Percentiles rank a stretch among this genome's conserved stretches.
Conservation (phyloP, 371 early-diverging fungal species). For the Rhizopus delemar region DNA sequence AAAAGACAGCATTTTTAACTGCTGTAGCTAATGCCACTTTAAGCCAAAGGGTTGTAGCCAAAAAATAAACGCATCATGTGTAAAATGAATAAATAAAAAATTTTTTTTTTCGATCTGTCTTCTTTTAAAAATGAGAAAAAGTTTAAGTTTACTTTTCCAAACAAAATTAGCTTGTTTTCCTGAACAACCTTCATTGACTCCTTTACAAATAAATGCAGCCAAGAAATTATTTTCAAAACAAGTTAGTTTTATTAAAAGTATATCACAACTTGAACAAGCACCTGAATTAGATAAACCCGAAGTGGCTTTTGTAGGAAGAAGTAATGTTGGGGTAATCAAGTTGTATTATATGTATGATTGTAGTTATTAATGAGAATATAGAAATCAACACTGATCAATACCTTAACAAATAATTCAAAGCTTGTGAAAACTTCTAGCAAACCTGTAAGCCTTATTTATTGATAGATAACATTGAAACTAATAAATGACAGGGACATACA, state of each 20-base stretch:
- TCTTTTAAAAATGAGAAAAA: constrained; percentile 3
- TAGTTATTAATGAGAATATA: constrained; percentile 7
- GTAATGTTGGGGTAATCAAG: constrained; percentile 67
- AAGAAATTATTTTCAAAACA: constrained; percentile 40
- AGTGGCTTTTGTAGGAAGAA: constrained; percentile 73
- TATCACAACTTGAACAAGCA: constrained; percentile 33
- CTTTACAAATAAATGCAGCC: constrained; percentile 26
- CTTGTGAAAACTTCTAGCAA: constrained; percentile 75
- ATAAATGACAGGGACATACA: constrained; percentile 63
- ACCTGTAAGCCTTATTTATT: constrained; percentile 52
- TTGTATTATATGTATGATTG: not conserved
- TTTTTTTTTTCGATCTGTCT: not conserved
- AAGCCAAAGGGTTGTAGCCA: not conserved
- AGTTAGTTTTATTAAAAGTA: constrained; percentile 45
- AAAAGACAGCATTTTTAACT: constrained; percentile 40
- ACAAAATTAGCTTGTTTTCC: constrained; percentile 21
- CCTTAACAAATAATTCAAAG: constrained; percentile 55
- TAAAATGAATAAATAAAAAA: not conserved
- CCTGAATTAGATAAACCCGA: constrained; percentile 35
- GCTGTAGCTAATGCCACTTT: constrained; percentile 36
- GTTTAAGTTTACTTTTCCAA: not conserved
- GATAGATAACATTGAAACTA: not conserved
- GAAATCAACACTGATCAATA: constrained; percentile 77
- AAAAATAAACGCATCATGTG: not conserved
- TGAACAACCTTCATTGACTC: constrained; percentile 19